Evolutionary conservation across 371 early-diverging fungal genomes (phyloP).

Genomic region (Fennellomyces sp.): DNA sequence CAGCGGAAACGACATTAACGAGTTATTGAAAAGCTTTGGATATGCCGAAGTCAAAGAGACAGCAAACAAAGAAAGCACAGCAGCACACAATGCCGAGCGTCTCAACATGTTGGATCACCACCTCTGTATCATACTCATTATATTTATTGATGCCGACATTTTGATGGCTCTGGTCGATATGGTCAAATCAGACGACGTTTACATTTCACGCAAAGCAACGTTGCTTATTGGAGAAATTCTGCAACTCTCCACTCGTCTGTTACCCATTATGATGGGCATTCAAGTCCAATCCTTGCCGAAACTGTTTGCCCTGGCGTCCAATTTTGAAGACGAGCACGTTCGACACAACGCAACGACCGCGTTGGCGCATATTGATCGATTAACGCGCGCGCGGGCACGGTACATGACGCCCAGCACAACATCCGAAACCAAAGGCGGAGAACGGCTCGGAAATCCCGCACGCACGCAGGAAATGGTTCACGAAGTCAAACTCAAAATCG

Average conservation of each 20-base stretch:
- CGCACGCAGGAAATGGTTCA: slow-evolving; percentile 61
- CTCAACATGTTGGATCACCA: slow-evolving; percentile 75
- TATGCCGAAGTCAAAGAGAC: not conserved
- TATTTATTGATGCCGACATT: slow-evolving; percentile 82
- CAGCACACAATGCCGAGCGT: slow-evolving; percentile 43
- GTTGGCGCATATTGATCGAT: slow-evolving; percentile 74
- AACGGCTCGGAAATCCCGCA: slow-evolving; percentile 18
- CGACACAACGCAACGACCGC: slow-evolving; percentile 80
- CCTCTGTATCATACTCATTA: slow-evolving; percentile 69
- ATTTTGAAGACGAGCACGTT: slow-evolving; percentile 74
- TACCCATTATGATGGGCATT: slow-evolving; percentile 64
- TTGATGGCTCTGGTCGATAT: slow-evolving; percentile 66
- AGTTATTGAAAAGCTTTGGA: slow-evolving; percentile 21
- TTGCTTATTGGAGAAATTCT: slow-evolving; percentile 77
- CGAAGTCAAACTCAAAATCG: slow-evolving; percentile 68
- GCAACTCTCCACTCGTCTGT: slow-evolving; percentile 69
- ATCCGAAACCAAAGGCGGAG: slow-evolving; percentile 19
- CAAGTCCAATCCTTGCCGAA: slow-evolving; percentile 73
- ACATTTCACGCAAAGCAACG: slow-evolving; percentile 65
- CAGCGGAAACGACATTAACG: slow-evolving; percentile 23
- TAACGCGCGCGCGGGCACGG: slow-evolving; percentile 45
- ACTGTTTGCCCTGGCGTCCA: slow-evolving; percentile 76
- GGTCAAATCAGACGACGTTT: slow-evolving; percentile 55
- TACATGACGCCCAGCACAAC: slow-evolving; percentile 20
- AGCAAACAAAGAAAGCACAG: not conserved